Evolutionary conservation across 2,329 filamentous ascomycete species (phyloP), one percentile per base, ranked within the genome.

Genomic region (Thielaviopsis populi): DNA sequence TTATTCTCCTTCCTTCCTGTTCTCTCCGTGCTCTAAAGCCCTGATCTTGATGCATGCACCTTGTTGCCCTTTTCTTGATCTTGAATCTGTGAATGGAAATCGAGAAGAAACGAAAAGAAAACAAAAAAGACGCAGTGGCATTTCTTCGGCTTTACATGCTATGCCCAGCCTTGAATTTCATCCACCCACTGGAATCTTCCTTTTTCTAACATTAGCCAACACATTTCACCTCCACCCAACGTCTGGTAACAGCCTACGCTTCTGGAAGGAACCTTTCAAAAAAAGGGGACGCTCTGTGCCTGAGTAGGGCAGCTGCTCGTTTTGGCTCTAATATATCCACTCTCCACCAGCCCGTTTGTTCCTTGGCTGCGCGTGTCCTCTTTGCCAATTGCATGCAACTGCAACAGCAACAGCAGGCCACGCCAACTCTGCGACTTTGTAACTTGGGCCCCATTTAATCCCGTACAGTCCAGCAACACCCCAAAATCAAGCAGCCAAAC

Each of bases 401-500:
- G 33, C 33, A 37, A 37, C 33, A 5, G 42, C n/a, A 46, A 46
- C n/a, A n/a, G 2, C 5, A 46, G 42, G 42, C 53, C 53, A 56
- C 11, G 27, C 30, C 41, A 42, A 30, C 33, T 24, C 24, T 33
- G 27, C n/a, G 17, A 62, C 33, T 56, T 37, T 17, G 53, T 37
- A 37, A 17, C 42, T 46, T 33, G 33, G 27, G 53, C 53, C 27
- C 30, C 46, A 50, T 27, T 50, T 15, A 50, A 50, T 50, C 46
- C 46, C 46, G 46, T 50, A 2, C 30, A 56, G 53, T 37, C 15
- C 17, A 56, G 19, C 15, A 54, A 33, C 40, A 56, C 13, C 13
- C 61, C 61, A 48, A 63, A 50, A 48, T 17, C 43, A 48, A 48
- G 22, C 19, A 19, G 50, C 37, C 42, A 63, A 56, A 48, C 27